Conservation (phyloP, 129 eudicot genomes). For the Solidago caesia region DNA sequence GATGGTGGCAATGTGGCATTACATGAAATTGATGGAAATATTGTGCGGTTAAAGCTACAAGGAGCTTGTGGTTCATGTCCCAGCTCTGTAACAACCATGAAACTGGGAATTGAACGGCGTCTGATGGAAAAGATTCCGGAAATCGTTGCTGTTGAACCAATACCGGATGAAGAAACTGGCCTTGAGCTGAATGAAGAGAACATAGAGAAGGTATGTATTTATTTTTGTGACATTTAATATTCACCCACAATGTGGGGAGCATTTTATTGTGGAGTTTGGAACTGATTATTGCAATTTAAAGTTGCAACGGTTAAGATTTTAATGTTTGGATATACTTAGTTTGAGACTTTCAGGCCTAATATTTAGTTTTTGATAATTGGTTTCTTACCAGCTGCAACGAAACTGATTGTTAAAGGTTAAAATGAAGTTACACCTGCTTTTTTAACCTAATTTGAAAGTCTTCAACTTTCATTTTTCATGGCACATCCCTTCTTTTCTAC, state of each 20-base stretch:
- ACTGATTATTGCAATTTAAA: not conserved
- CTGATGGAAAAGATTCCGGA: conserved; percentile 96
- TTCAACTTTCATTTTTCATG: no score
- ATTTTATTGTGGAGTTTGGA: not conserved
- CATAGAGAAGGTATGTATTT: conserved; percentile 70
- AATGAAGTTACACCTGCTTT: not conserved
- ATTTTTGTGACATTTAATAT: not conserved
- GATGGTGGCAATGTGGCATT: conserved; percentile 97
- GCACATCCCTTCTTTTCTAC: not conserved
- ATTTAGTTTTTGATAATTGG: not conserved
- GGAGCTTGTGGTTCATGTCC: conserved; percentile 99
- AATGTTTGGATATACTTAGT: not conserved
- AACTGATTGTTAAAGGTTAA: not conserved
- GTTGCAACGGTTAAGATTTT: not conserved
- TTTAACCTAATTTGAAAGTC: not conserved
- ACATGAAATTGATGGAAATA: conserved; percentile 88
- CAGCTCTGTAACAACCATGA: conserved; percentile 85
- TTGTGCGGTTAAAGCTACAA: conserved; percentile 83
- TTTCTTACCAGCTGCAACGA: not conserved
- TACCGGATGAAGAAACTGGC: conserved; percentile 86
- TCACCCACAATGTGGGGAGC: not conserved
- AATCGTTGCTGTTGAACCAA: conserved; percentile 74
- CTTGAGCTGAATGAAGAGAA: conserved; percentile 92
- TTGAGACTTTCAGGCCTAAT: not conserved
- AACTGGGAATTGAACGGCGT: conserved; percentile 90